Conservation (phyloP, 495 filamentous ascomycete species). For the Daldinia childiae region DNA sequence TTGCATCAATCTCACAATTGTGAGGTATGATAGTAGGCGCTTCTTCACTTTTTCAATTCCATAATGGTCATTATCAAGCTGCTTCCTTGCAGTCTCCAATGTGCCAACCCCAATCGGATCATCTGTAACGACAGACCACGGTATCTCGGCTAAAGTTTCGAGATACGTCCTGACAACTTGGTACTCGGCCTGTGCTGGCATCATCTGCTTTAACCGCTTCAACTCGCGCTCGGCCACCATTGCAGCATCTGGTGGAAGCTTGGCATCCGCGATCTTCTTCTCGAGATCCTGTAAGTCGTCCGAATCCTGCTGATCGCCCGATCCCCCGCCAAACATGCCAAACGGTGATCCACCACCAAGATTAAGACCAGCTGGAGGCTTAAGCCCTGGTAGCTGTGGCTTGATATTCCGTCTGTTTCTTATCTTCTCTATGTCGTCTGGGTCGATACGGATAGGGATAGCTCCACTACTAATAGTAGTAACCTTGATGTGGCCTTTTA, state of each 20-base stretch:
- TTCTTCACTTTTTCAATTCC: slow-evolving; percentile 98
- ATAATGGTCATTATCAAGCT: slow-evolving; percentile 96
- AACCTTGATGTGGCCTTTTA: slow-evolving; percentile 84
- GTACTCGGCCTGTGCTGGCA: slow-evolving; percentile 92
- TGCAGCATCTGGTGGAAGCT: slow-evolving; percentile 71
- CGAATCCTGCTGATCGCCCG: slow-evolving; percentile 47
- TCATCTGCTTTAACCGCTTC: slow-evolving; percentile 91
- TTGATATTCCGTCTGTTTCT: slow-evolving; percentile 61
- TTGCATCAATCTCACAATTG: slow-evolving; percentile 93
- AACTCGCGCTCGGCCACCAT: slow-evolving; percentile 92
- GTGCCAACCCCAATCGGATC: slow-evolving; percentile 88
- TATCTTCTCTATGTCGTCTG: slow-evolving; percentile 52
- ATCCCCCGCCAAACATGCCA: slow-evolving; percentile 44
- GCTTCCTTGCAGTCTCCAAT: slow-evolving; percentile 79
- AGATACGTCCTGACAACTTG: slow-evolving; percentile 94
- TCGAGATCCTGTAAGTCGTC: slow-evolving; percentile 83
- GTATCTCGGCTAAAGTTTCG: slow-evolving; percentile 93
- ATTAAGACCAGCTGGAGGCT: slow-evolving; percentile 59
- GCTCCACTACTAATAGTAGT: slow-evolving; percentile 71
- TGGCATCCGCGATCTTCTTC: slow-evolving; percentile 83
- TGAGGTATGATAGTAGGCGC: slow-evolving; percentile 92
- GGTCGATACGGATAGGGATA: slow-evolving; percentile 62
- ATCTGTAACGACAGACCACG: slow-evolving; percentile 87
- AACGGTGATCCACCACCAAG: slow-evolving; percentile 57
- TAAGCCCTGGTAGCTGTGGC: slow-evolving; percentile 57